A percentile compares a stretch with the other conserved stretches of the same genome.
phyloP scores from a whole-genome alignment of 169 alveolate genomes.

The Babesia ovis region DNA sequence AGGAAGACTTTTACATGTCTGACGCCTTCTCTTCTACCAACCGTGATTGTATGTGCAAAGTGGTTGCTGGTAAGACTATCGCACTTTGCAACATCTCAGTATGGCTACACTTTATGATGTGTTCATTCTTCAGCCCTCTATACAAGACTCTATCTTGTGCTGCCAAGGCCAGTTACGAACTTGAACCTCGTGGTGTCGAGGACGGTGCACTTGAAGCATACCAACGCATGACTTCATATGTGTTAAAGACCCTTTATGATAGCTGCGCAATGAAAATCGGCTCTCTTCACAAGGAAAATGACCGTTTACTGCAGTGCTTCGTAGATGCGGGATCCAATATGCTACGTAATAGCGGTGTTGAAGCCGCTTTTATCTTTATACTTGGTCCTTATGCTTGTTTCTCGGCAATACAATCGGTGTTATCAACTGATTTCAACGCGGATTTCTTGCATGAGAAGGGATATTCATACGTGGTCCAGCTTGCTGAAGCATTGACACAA shows the following conservation, averaged over 20 bases:
- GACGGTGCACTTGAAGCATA: slow-evolving; percentile 12
- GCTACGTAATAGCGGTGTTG: slow-evolving; percentile 2
- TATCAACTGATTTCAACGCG: slow-evolving; percentile 12
- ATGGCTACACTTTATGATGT: slow-evolving; percentile 33
- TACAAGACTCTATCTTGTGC: slow-evolving; percentile 2
- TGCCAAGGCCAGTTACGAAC: slow-evolving; percentile 28
- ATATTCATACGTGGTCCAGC: slow-evolving; percentile 1
- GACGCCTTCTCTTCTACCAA: not conserved
- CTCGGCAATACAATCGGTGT: slow-evolving; percentile 1
- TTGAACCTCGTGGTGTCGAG: slow-evolving; percentile 23
- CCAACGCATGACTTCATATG: slow-evolving; percentile 26
- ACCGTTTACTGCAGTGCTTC: slow-evolving; percentile 22
- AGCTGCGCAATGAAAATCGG: slow-evolving; percentile 2
- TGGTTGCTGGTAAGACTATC: slow-evolving; percentile 1
- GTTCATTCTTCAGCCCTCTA: slow-evolving; percentile 1
- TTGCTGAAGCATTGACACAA: slow-evolving; percentile 5
- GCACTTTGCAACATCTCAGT: not conserved
- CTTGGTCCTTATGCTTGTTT: slow-evolving; percentile 12
- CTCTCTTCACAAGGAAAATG: not conserved
- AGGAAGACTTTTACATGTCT: not conserved
- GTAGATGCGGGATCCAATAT: slow-evolving; percentile 2
- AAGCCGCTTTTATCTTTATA: slow-evolving; percentile 6
- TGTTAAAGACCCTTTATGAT: not conserved
- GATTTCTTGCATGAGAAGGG: slow-evolving; percentile 11
- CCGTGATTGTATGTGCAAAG: slow-evolving; percentile 17